Conservation (phyloP, 345 rosid genomes). For the Arabidopsis suecica region DNA sequence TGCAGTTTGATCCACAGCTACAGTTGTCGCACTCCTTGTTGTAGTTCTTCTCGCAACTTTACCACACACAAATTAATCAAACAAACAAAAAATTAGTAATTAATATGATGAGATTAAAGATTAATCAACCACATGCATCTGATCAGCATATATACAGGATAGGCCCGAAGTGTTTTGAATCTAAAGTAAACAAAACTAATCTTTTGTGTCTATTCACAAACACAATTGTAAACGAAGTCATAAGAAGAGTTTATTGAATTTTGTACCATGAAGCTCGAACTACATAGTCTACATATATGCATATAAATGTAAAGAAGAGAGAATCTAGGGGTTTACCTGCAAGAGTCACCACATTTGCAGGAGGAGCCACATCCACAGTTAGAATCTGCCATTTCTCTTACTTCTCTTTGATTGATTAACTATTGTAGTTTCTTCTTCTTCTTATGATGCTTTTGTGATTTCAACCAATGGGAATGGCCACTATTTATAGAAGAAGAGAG, state of each 20-base stretch:
- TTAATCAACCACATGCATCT: not conserved
- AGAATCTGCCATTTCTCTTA: constrained; percentile 43
- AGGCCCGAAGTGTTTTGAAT: too few species aligned
- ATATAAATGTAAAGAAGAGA: not conserved
- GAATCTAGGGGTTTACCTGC: constrained; percentile 38
- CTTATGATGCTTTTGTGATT: constrained; percentile 27
- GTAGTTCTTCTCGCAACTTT: constrained; percentile 51
- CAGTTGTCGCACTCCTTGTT: constrained; percentile 51
- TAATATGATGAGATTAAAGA: constrained; percentile 3
- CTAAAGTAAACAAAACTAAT: too few species aligned
- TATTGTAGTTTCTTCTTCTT: not conserved
- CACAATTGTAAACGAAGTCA: too few species aligned
- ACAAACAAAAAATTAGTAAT: not conserved
- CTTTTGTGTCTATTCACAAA: too few species aligned
- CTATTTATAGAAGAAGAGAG: constrained; percentile 36
- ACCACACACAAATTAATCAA: not conserved
- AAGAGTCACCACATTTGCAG: constrained; percentile 53
- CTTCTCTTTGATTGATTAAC: constrained; percentile 21
- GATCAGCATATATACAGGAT: too few species aligned
- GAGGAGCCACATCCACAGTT: constrained; percentile 53
- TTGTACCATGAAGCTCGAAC: too few species aligned
- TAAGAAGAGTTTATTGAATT: too few species aligned
- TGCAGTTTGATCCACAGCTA: constrained; percentile 79
- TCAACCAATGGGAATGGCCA: constrained; percentile 16
- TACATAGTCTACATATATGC: not conserved